Base-by-base conservation (phyloP, 441 rosid genomes). In the Euphorbia corollata region DNA sequence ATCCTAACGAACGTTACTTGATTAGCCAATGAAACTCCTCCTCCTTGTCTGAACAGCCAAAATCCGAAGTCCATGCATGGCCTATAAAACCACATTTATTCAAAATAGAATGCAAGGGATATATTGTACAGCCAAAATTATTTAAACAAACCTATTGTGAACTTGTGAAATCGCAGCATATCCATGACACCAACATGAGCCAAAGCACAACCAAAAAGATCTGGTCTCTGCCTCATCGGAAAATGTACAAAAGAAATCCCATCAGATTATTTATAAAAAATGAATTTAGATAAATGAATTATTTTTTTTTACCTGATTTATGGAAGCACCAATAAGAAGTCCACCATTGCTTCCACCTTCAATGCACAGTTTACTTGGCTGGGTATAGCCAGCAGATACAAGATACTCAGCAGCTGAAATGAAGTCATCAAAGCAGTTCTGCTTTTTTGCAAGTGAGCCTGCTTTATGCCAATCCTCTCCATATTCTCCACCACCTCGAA, bases 141-240 rank as follows among this genome's bases (percentile, higher is more conserved):
- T 41, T 47, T 24, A 61, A 15, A 69, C 76, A 50, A 68, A 92
- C 99, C 99, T 56, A 94, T 88, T 18, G 99, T 94, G 41, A 94
- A 91, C 81, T 87, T 88, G 87, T 94, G 99, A 78, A 94, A 94
- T 47, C 98, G 85, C 67, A 94, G 80, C 98, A 94, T 94, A 84
- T 94, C 99, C 99, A 94, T 91, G 54, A 94, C 99, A 50, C 99
- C 99, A 73, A 94, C 99, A 75, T 89, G 97, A 75, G 97, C 97
- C 88, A 94, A 76, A 78, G 98, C 99, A 81, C 98, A 94, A 24
- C 99, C 97, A 68, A 82, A 94, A 74, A 94, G 96, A 69, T 94
- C 97, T 1, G 97, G 99, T 77, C 99, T 89, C 99, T 93, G 83
- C 68, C 62, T 76, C 15, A 59, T 11, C n/a, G n/a, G 32, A 47